Percentiles rank a stretch among this genome's conserved stretches.
phyloP scores from a whole-genome alignment of 2,329 filamentous ascomycete species.

The Trichoderma sp. region DNA sequence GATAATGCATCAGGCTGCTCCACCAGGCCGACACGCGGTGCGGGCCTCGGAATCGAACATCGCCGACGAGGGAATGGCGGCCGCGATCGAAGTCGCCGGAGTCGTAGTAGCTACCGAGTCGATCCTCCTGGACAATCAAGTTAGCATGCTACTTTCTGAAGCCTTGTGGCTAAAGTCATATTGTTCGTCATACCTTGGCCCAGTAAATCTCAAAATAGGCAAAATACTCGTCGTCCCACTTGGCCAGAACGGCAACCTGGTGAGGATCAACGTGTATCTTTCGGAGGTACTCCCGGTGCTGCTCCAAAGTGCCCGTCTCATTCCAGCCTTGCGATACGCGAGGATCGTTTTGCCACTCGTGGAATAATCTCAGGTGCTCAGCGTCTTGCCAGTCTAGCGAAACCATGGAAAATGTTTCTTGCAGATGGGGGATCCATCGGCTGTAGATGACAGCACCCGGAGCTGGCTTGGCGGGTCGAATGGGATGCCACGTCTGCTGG shows the following conservation, averaged over 20 bases:
- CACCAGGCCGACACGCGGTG: constrained; percentile 66
- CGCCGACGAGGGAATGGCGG: constrained; percentile 61
- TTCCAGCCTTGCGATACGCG: constrained; percentile 81
- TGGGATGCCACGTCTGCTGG: constrained; percentile 68
- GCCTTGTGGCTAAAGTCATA: neutral
- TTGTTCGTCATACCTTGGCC: constrained; percentile 56
- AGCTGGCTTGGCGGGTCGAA: constrained; percentile 71
- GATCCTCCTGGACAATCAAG: constrained; percentile 52
- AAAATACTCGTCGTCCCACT: constrained; percentile 72
- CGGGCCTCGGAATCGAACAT: constrained; percentile 62
- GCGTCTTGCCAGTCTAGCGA: constrained; percentile 68
- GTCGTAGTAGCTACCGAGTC: constrained; percentile 59
- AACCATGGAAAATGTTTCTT: constrained; percentile 78
- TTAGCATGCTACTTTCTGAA: neutral
- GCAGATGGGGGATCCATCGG: constrained; percentile 75
- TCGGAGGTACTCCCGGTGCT: constrained; percentile 73
- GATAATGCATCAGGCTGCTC: constrained; percentile 64
- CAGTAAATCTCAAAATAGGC: constrained; percentile 83
- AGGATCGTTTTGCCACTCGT: constrained; percentile 82
- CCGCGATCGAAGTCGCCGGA: constrained; percentile 61
- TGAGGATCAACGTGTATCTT: constrained; percentile 73
- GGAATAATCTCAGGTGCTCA: constrained; percentile 71
- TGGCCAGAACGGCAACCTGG: constrained; percentile 69
- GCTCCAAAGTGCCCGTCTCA: constrained; percentile 73
- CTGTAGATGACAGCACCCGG: constrained; percentile 75